Percentiles rank a stretch among this genome's conserved stretches.
Evolutionary conservation across 257 asterid genomes (phyloP).

Genomic region (Salvia hispanica): DNA sequence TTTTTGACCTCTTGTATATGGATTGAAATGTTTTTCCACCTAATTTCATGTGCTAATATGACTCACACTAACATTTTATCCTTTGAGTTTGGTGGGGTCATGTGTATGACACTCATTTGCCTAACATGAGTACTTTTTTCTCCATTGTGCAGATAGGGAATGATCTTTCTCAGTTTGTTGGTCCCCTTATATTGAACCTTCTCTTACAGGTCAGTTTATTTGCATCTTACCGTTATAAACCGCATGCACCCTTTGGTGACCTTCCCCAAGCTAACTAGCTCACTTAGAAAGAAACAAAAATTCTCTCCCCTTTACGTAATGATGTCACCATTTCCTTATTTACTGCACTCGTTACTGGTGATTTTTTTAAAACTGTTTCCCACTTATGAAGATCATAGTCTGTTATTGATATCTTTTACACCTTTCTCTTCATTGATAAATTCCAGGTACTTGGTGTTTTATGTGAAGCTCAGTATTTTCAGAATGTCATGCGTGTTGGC

Average conservation of each 20-base stretch:
- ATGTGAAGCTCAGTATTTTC: conserved; percentile 96
- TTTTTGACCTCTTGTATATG: conserved; percentile 34
- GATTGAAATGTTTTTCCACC: conserved; percentile 41
- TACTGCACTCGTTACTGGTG: conserved; percentile 15
- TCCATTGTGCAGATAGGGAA: conserved; percentile 71
- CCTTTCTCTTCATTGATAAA: conserved; percentile 18
- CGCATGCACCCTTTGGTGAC: conserved; percentile 7
- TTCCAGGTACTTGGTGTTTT: conserved; percentile 79
- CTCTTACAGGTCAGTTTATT: conserved; percentile 71
- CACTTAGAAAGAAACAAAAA: neutral
- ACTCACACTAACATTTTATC: conserved; percentile 17
- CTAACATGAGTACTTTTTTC: conserved; percentile 27
- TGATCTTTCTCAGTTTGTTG: conserved; percentile 82
- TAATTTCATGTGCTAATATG: neutral
- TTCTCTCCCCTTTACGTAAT: conserved; percentile 39
- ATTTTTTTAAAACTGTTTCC: conserved; percentile 15
- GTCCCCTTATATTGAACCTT: conserved; percentile 77
- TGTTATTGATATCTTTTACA: conserved; percentile 19
- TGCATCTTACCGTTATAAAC: conserved; percentile 19
- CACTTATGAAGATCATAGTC: conserved; percentile 21
- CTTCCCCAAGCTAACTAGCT: neutral
- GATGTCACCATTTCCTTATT: conserved; percentile 18
- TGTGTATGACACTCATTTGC: conserved; percentile 24
- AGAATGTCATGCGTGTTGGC: conserved; percentile 97
- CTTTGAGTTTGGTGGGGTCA: conserved; percentile 15